These are phyloP conservation scores for Fusarium anthophilum DNA, from an alignment of 2,329 filamentous ascomycete species.

Conservation along the genomic window DNA sequence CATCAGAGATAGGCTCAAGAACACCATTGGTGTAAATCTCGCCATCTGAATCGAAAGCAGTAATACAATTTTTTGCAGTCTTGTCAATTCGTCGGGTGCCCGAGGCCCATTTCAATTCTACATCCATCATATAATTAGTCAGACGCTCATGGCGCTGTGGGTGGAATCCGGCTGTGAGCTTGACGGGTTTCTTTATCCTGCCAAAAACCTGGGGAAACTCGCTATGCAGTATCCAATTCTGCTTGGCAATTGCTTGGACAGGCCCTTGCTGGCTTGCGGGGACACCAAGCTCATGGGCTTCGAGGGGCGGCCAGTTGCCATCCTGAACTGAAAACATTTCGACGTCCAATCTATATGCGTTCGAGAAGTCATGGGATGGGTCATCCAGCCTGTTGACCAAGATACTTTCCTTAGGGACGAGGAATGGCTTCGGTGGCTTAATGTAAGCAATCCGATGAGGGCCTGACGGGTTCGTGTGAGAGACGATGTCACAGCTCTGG, in stretches of 20 bases:
- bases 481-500: conserved; percentile 62
- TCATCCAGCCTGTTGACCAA: conserved; percentile 59
- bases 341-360: conserved; percentile 60
- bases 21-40: conserved; percentile 39
- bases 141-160: conserved; percentile 35
- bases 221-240: conserved; percentile 54
- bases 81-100: conserved; percentile 53
- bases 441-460: conserved; percentile 59
- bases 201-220: conserved; percentile 54
- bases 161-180: conserved; percentile 40
- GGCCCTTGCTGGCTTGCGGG: conserved; percentile 25
- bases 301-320: conserved; percentile 62
- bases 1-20: conserved; percentile 34
- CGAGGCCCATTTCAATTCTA: conserved; percentile 59
- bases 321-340: conserved; percentile 63
- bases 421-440: conserved; percentile 59
- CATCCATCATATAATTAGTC: conserved; percentile 60
- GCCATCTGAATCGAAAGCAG: conserved; percentile 50
- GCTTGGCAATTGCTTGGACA: conserved; percentile 32
- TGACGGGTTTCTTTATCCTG: conserved; percentile 50
- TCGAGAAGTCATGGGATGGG: conserved; percentile 57
- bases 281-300: conserved; percentile 48
- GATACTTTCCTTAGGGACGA: conserved; percentile 62
- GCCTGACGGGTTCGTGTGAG: conserved; percentile 59
- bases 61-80: conserved; percentile 56